These are phyloP conservation scores for Taiozyma onychis DNA, from an alignment of 1,139 yeast species.

Conservation along the genomic window DNA sequence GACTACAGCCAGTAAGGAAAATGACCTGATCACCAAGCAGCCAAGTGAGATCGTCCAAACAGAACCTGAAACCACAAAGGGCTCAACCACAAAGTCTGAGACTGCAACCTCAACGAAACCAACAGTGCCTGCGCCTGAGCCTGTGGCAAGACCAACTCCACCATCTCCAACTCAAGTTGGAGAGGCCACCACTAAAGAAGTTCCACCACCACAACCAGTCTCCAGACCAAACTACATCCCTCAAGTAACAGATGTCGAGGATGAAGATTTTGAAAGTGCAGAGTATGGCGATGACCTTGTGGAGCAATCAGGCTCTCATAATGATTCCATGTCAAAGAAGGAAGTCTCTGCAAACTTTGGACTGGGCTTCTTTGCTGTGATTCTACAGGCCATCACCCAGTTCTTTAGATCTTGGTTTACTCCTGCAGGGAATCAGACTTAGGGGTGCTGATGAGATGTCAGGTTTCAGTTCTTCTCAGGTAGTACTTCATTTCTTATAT, in stretches of 20 bases:
- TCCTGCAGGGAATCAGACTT: neutral
- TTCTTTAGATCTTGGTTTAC: conserved; percentile 21
- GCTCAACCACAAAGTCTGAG: conserved; percentile 1
- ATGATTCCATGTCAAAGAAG: neutral
- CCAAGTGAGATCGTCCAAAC: neutral
- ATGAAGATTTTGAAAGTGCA: neutral
- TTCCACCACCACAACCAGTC: neutral
- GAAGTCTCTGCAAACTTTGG: conserved; percentile 7
- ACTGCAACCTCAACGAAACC: conserved; percentile 2
- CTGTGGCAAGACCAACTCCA: conserved; percentile 1
- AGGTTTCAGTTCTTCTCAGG: neutral
- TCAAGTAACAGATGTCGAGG: neutral
- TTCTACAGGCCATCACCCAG: conserved; percentile 16
- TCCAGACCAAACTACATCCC: neutral
- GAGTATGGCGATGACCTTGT: neutral
- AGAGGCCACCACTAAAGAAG: neutral
- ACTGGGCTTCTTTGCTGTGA: conserved; percentile 14
- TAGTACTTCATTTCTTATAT: neutral
- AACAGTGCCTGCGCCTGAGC: neutral
- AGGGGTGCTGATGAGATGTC: neutral
- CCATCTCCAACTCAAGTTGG: neutral
- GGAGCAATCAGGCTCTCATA: neutral
- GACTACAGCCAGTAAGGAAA: neutral
- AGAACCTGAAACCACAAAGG: neutral
- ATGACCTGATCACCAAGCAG: neutral